Evolutionary conservation across 148 eudicot species (phyloP).

Genomic region (Polygonum maritimum): DNA sequence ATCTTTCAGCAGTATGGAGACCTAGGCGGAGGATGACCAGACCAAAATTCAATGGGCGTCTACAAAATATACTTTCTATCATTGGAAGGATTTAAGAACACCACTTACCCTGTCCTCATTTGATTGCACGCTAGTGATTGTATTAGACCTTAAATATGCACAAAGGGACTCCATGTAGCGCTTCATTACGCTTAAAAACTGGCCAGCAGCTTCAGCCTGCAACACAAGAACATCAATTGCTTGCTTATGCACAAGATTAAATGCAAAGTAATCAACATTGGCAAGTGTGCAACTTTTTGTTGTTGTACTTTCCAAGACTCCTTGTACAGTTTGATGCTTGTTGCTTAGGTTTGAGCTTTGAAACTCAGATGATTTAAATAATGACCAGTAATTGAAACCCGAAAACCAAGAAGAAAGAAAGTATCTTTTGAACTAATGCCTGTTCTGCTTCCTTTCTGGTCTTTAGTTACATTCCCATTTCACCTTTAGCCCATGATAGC

Average conservation of each 20-base stretch:
- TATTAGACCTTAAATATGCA: conserved; percentile 69
- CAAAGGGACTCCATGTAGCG: conserved; percentile 73
- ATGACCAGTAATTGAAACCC: not conserved
- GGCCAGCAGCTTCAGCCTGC: conserved; percentile 78
- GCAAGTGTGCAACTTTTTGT: not conserved
- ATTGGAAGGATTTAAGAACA: not conserved
- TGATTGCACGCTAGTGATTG: conserved; percentile 91
- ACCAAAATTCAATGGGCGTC: not conserved
- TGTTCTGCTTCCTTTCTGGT: not conserved
- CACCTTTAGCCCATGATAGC: not conserved
- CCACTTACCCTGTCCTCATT: conserved; percentile 69
- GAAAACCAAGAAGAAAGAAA: not conserved
- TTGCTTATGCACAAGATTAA: not conserved
- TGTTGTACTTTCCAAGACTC: not conserved
- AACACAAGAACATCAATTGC: conserved; percentile 7
- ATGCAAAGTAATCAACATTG: not conserved
- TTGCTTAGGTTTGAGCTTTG: not conserved
- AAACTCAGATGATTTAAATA: not conserved
- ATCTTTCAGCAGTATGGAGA: conserved; percentile 83
- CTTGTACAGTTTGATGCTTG: not conserved
- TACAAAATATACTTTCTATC: not conserved
- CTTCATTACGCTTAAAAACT: conserved; percentile 54
- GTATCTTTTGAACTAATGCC: not conserved
- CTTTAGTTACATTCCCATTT: not conserved
- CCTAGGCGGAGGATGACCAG: conserved; percentile 33